phyloP scores from a whole-genome alignment of 495 filamentous ascomycete species.

The Talaromyces nanjingensis region DNA sequence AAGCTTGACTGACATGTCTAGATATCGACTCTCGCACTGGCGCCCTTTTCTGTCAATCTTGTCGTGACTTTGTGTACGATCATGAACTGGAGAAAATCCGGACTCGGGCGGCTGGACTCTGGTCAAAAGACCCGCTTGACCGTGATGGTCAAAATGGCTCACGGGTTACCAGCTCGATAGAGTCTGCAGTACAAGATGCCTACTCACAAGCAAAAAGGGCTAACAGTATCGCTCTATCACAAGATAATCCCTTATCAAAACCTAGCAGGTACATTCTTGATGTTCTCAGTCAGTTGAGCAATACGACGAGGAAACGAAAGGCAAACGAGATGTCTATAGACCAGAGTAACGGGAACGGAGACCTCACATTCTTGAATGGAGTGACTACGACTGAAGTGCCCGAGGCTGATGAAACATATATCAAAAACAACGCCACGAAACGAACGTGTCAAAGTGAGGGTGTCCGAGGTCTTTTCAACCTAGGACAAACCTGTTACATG shows the following conservation, averaged over 20 bases:
- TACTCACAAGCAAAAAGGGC: slow-evolving; percentile 7
- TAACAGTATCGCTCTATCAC: not conserved
- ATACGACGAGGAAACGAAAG: slow-evolving; percentile 1
- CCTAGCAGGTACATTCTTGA: slow-evolving; percentile 2
- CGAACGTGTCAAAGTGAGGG: slow-evolving; percentile 40
- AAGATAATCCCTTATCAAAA: not conserved
- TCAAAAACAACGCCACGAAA: slow-evolving; percentile 36
- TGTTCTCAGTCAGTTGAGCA: slow-evolving; percentile 1
- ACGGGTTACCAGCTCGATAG: slow-evolving; percentile 3
- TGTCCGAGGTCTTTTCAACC: slow-evolving; percentile 87
- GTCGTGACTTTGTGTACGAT: slow-evolving; percentile 82
- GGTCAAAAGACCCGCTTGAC: not conserved
- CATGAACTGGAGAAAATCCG: slow-evolving; percentile 67
- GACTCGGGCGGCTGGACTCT: slow-evolving; percentile 1
- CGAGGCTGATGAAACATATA: slow-evolving; percentile 29
- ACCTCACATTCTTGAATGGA: not conserved
- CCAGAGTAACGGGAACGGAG: not conserved
- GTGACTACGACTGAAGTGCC: not conserved
- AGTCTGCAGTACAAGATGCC: slow-evolving; percentile 3
- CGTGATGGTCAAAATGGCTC: not conserved
- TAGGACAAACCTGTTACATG: slow-evolving; percentile 91
- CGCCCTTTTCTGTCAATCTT: slow-evolving; percentile 73
- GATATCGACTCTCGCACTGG: slow-evolving; percentile 79
- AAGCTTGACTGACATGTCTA: slow-evolving; percentile 19
- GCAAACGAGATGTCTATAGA: slow-evolving; percentile 1